phyloP scores from a whole-genome alignment of 345 rosid species.

The Populus nigra region DNA sequence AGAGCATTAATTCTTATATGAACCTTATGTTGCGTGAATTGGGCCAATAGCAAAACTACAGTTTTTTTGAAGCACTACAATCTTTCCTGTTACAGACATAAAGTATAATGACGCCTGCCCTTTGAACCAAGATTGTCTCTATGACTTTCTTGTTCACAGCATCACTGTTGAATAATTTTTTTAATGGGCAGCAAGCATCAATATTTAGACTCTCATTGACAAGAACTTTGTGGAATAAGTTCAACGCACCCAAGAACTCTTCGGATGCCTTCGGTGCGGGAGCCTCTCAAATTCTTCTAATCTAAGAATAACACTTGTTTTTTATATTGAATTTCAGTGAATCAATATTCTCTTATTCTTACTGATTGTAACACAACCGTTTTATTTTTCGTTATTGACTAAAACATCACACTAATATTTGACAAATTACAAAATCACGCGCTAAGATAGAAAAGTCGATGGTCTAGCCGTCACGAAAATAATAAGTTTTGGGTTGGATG shows the following conservation, averaged over 20 bases:
- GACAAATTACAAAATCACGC: too few species aligned
- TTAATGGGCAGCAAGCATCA: not conserved
- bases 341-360: not conserved
- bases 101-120: not conserved
- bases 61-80: not conserved
- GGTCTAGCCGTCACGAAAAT: too few species aligned
- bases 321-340: not conserved
- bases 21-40: not conserved
- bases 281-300: not conserved
- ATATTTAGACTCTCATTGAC: not conserved
- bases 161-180: not conserved
- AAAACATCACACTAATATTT: too few species aligned
- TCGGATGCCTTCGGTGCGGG: not conserved
- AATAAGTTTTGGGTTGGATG: too few species aligned
- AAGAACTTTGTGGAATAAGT: not conserved
- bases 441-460: too few species aligned
- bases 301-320: not conserved
- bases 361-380: not conserved
- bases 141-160: not conserved
- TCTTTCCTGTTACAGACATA: not conserved
- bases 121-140: not conserved
- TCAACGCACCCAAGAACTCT: not conserved
- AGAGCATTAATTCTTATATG: too few species aligned
- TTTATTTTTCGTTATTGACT: too few species aligned
- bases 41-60: not conserved